phyloP scores from a whole-genome alignment of 129 eudicot genomes.

The Pseudognaphalium luteoalbum region DNA sequence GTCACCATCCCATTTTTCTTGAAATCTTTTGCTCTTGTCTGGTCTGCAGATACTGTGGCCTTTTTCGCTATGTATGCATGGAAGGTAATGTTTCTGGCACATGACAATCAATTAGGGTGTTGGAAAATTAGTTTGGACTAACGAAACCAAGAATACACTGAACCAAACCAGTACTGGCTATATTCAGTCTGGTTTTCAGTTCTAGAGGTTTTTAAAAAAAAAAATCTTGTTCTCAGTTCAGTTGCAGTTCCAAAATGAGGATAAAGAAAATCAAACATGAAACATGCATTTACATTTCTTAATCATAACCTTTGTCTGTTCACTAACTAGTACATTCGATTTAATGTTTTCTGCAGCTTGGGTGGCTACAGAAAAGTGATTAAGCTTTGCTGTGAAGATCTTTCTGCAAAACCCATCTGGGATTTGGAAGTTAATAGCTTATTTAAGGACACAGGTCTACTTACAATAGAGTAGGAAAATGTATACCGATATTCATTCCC shows the following conservation, averaged over 20 bases:
- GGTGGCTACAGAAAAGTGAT: slow-evolving; percentile 52
- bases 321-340: neutral
- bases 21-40: slow-evolving; percentile 88
- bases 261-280: neutral
- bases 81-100: slow-evolving; percentile 56
- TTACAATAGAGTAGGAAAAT: slow-evolving; percentile 31
- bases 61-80: slow-evolving; percentile 92
- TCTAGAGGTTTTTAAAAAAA: too few relatives aligned
- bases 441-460: slow-evolving; percentile 10
- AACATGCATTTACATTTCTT: neutral
- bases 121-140: too few relatives aligned
- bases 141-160: too few relatives aligned
- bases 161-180: too few relatives aligned
- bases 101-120: neutral
- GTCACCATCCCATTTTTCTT: slow-evolving; percentile 82
- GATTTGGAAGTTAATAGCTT: slow-evolving; percentile 15
- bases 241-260: too few relatives aligned
- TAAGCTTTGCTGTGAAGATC: slow-evolving; percentile 12
- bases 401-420: neutral
- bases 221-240: too few relatives aligned
- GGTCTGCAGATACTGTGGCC: slow-evolving; percentile 87
- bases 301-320: neutral
- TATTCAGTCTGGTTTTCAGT: too few relatives aligned
- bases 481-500: slow-evolving; percentile 23
- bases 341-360: slow-evolving; percentile 39